Base-by-base conservation (phyloP, 2,329 filamentous ascomycete species). In the Penicillium concentricum region DNA sequence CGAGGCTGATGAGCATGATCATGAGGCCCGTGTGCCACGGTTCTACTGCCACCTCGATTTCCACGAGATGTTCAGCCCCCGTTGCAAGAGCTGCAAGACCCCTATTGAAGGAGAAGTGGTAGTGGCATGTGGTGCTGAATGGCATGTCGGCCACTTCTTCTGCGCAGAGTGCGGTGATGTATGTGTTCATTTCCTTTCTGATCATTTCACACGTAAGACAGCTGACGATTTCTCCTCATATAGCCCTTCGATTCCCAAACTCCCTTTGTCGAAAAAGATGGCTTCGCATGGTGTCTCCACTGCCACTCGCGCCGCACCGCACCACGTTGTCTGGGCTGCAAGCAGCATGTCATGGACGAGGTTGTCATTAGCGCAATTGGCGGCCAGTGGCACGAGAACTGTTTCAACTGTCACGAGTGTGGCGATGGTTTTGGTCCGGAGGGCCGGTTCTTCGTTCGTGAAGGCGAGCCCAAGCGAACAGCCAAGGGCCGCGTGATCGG, bases 21-120 rank as follows among this genome's bases (percentile, higher is more conserved):
- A 82, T 49, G 85, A 86, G 2, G 84, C 71, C 70, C 82, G 84
- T 37, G 81, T 85, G 12, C 77, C 91, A 44, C 87, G 93, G 12
- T 97, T 97, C 82, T 99, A 90, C 78, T 99, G 94, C 76, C 93
- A 97, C 72, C 84, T 99, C n/a, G 94, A 99, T 79, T 99, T 92
- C 84, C 94, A 99, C 74, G 94, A 99, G 76, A 80, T 89, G 52
- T 99, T 91, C 75, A 92, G 90, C 32, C 94, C 94, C 5, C 87
- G 91, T 41, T 99, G 94, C 82, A 94, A 94, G 77, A 92, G 90
- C 73, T 99, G 94, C 83, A 92, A 89, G 73, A 99, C 94, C 8
- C 93, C 94, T 4, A 99, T 99, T 68, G 87, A 97, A 65, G 92
- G 92, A 41, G 92, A 97, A 75, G 91, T 97, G 64, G 87, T 97